These are phyloP conservation scores for Herpetospermum pedunculosum DNA, from an alignment of 306 rosid genomes.

Conservation along the genomic window DNA sequence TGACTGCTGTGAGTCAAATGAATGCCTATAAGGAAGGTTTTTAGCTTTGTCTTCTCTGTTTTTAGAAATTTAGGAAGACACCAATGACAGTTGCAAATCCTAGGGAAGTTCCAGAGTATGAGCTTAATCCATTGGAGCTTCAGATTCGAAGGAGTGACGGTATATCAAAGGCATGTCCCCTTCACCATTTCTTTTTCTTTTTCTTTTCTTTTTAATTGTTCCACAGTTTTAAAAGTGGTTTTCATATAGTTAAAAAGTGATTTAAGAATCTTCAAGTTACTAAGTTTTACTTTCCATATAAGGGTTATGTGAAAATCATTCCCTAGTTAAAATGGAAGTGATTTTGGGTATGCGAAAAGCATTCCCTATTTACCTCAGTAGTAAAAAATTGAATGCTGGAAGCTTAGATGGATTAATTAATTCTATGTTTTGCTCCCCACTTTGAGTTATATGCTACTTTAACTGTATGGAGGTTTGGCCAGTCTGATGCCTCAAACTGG, in stretches of 20 bases:
- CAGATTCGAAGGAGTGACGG: constrained; percentile 92
- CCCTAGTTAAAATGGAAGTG: neutral
- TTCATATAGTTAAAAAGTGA: too few species aligned
- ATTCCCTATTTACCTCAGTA: neutral
- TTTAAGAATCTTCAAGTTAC: neutral
- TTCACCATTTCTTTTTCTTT: neutral
- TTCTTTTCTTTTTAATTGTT: neutral
- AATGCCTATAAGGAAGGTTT: too few species aligned
- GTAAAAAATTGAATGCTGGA: too few species aligned
- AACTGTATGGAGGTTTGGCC: neutral
- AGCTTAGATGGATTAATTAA: too few species aligned
- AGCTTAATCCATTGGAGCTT: constrained; percentile 95
- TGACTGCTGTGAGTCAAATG: neutral
- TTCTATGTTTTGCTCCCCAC: too few species aligned
- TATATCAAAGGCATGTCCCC: constrained; percentile 50
- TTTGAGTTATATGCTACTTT: neutral
- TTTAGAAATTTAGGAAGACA: constrained; percentile 77
- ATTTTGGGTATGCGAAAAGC: neutral
- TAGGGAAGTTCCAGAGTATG: constrained; percentile 97
- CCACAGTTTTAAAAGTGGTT: neutral
- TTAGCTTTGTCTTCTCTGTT: constrained; percentile 12
- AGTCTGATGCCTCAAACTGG: neutral
- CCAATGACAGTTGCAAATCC: constrained; percentile 98
- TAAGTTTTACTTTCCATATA: neutral
- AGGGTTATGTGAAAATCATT: neutral